Base-by-base conservation (phyloP, 306 rosid genomes). In the Cucurbita ficifolia region DNA sequence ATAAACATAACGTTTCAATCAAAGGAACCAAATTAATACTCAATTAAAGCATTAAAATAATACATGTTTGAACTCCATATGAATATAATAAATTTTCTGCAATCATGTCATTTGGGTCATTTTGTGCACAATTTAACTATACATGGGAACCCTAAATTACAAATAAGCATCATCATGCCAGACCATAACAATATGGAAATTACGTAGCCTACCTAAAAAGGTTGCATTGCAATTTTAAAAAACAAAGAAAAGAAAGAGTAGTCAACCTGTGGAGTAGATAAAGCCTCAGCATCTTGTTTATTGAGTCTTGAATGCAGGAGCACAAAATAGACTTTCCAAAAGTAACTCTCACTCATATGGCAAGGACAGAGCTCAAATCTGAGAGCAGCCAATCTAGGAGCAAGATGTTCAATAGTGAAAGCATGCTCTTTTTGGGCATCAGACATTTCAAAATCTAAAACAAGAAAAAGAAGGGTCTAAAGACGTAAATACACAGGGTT, bases 271-370 rank as follows among this genome's bases (percentile, higher is more conserved):
- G 84, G 81, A 60, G 99, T 79, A 39, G 95, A 91, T 81, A 94
- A 86, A 81, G 83, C 36, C 77, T 77, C 97, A 1, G 99, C 88
- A 55, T 94, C 99, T 53, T 80, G 89, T 68, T 94, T 94, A 68
- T 85, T 84, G 21, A 94, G 92, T 80, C 99, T 84, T 9, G 99
- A 89, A 82, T 90, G 96, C 83, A 94, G 79, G 79, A 94, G 97
- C 60, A 94, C 98, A 40, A 94, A 94, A 77, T 94, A 94, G 39
- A 94, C 98, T 82, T 90, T 89, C 98, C 98, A 94, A 83, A 94
- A 94, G 88, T 88, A 94, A 77, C 90, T 82, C 77, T 89, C 85
- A 48, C 91, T 94, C 99, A 94, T 91, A 85, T 87, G 97, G 81
- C 91, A 91, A 70, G 99, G 97, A 70, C 96, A 94, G 11, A 94